A percentile compares a stretch with the other conserved stretches of the same genome.
Evolutionary conservation across 2,329 filamentous ascomycete species (phyloP).

Genomic region (Xylariaceae sp.): DNA sequence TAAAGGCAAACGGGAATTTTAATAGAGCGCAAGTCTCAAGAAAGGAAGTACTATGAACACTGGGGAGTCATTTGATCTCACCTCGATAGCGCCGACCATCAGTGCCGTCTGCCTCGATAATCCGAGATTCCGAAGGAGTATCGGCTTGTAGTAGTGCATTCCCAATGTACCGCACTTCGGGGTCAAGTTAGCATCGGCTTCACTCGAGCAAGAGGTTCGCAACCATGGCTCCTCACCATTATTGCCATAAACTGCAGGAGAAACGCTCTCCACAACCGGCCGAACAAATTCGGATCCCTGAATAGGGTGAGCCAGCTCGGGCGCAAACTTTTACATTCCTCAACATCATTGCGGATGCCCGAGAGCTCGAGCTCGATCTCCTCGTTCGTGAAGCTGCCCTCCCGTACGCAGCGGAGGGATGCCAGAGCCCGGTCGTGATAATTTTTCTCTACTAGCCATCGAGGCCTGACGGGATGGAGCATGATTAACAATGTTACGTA

Average conservation of each 20-base stretch:
- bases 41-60: too few relatives aligned
- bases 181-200: background rate
- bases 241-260: slow-evolving; percentile 57
- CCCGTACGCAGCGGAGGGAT: slow-evolving; percentile 47
- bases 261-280: slow-evolving; percentile 53
- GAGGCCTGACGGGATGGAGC: slow-evolving; percentile 38
- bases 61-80: too few relatives aligned
- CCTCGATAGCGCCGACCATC: slow-evolving; percentile 51
- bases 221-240: slow-evolving; percentile 33
- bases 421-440: slow-evolving; percentile 40
- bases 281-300: slow-evolving; percentile 44
- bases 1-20: too few relatives aligned
- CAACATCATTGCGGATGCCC: slow-evolving; percentile 44
- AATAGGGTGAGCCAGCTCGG: slow-evolving; percentile 47
- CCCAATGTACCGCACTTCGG: slow-evolving; percentile 51
- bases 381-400: slow-evolving; percentile 37
- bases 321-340: slow-evolving; percentile 35
- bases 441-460: slow-evolving; percentile 54
- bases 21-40: too few relatives aligned
- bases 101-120: slow-evolving; percentile 45
- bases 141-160: slow-evolving; percentile 59
- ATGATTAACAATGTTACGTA: too few relatives aligned
- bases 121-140: slow-evolving; percentile 49
- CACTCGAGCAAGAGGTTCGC: background rate
- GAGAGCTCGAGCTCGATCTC: slow-evolving; percentile 42